Base-by-base conservation (phyloP, 1,284 basidiomycete species). In the Fereydounia khargensis region DNA sequence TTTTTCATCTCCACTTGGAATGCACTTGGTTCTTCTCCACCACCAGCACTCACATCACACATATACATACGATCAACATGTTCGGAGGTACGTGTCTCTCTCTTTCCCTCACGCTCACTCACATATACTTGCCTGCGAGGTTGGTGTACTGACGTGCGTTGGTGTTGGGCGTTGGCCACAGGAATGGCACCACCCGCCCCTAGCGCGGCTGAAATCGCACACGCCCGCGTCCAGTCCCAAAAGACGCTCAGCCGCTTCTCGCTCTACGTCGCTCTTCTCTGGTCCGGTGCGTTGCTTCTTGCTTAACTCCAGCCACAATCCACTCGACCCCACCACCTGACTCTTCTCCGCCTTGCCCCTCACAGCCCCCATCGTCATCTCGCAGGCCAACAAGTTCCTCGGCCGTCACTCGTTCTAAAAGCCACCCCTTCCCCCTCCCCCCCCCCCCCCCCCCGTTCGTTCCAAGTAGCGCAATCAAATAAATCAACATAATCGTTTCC, bases 381-480 rank as follows among this genome's bases (percentile, higher is more conserved):
- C 55, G 46, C 56, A 61, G 42, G 24, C 52, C 25, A 61, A 61
- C 58, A 48, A 61, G 46, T 19, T 56, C 32, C 40, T 61, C 9
- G 52, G 58, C 8, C 47, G 58, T 9, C 58, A 61, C 58, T 56
- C 56, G 28, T 45, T 52, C 21, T 61, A 35, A 49, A 35, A 8
- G 2, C 7, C 31, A 33, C 9, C 20, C 14, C 16, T 18, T 19
- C 9, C 33, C 16, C 6, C 11, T 19, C 13, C 19, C 14, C 13
- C 17, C 9, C 13, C 11, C 16, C 33, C 21, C 19, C 19, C 14
- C 4, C 32, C 0, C 18, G 20, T 17, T 8, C 21, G 16, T 32
- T 17, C 21, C 14, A 17, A n/a, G n/a, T n/a, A n/a, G n/a, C 20
- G 17, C 14, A 35, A 31, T 18, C 16, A 38, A 39, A 23, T 42